Percentiles rank a stretch among this genome's conserved stretches.
phyloP scores from a whole-genome alignment of 768 basidiomycete genomes.

The Termitomyces sp. region DNA sequence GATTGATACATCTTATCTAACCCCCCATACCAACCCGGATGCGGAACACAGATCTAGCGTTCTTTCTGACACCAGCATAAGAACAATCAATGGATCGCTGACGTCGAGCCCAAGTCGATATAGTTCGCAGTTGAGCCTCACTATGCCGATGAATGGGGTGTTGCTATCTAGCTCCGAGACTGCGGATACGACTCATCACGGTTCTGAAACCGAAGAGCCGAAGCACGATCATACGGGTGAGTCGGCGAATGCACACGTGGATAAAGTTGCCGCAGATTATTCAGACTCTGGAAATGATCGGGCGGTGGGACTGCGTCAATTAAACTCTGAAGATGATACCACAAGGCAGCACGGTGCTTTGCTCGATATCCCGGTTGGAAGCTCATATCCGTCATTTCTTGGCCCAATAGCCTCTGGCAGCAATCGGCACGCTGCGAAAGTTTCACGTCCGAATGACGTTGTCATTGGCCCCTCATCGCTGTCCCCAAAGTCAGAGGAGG shows the following conservation, averaged over 20 bases:
- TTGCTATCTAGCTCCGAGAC: background rate
- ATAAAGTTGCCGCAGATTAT: background rate
- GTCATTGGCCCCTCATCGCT: background rate
- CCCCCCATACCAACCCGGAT: background rate
- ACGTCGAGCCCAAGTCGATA: background rate
- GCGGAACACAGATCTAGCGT: background rate
- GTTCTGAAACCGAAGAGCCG: background rate
- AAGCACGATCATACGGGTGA: background rate
- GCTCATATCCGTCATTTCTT: background rate
- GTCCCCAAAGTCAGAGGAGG: background rate
- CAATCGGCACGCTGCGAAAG: background rate
- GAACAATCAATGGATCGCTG: constrained; percentile 10
- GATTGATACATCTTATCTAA: constrained; percentile 2
- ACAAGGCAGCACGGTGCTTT: background rate
- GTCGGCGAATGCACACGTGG: background rate
- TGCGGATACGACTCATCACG: background rate
- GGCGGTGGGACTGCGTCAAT: background rate
- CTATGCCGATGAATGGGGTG: background rate
- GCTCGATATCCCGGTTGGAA: background rate
- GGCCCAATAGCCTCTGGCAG: background rate
- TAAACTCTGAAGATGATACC: background rate
- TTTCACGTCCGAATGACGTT: background rate
- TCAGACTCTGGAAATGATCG: background rate
- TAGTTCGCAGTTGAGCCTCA: background rate
- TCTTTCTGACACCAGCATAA: constrained; percentile 9